phyloP scores from a whole-genome alignment of 2,329 filamentous ascomycete genomes.

The Magnaporthiopsis rhizophila region DNA sequence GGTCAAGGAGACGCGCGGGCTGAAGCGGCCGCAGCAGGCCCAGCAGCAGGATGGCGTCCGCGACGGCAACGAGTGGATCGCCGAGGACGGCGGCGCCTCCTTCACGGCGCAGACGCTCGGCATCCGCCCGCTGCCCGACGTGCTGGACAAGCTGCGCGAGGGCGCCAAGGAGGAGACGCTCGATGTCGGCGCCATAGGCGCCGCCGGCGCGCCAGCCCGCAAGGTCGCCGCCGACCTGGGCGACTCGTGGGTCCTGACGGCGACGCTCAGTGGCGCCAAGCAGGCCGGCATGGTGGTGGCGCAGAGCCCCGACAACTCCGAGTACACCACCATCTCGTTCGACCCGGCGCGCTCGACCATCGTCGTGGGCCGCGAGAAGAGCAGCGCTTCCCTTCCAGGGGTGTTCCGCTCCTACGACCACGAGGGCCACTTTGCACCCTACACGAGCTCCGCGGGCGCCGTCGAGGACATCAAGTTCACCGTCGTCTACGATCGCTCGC shows the following conservation, averaged over 20 bases:
- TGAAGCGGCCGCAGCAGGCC: background rate
- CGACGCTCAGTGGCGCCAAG: background rate
- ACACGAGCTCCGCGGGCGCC: background rate
- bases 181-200: background rate
- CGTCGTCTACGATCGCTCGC: constrained; percentile 4
- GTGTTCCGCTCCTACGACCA: background rate
- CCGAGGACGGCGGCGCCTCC: background rate
- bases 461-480: constrained; percentile 3
- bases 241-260: constrained; percentile 4
- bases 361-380: constrained; percentile 3
- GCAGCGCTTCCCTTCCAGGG: background rate
- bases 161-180: constrained; percentile 1
- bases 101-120: constrained; percentile 3
- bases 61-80: constrained; percentile 1
- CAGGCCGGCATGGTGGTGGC: background rate
- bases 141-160: background rate
- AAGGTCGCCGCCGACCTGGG: constrained; percentile 1
- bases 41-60: too few relatives aligned
- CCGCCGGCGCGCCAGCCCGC: background rate
- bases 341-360: constrained; percentile 2
- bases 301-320: constrained; percentile 2
- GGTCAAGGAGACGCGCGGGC: background rate
- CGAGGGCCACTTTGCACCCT: constrained; percentile 3
- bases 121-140: constrained; percentile 1
- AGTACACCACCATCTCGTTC: constrained; percentile 4